A percentile compares a stretch with the other conserved stretches of the same genome.
These are phyloP conservation scores for Trametes meyenii DNA, from an alignment of 768 basidiomycete species.

Conservation along the genomic window DNA sequence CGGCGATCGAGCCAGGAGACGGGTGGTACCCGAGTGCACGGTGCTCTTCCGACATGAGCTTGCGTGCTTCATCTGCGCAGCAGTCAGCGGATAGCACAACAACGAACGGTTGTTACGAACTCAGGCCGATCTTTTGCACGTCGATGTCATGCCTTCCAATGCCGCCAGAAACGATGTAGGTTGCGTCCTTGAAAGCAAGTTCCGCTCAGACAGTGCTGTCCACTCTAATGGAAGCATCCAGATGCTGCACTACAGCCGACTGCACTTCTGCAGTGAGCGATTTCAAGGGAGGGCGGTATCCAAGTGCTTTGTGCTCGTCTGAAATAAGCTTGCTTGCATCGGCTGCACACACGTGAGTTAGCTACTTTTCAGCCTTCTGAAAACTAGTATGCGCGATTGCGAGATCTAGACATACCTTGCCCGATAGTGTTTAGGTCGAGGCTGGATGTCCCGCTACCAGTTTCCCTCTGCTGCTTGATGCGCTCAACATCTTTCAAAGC, in stretches of 20 bases:
- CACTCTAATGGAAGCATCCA: conserved; percentile 11
- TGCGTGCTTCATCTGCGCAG: conserved; percentile 36
- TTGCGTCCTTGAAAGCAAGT: too few relatives aligned
- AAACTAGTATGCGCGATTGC: too few relatives aligned
- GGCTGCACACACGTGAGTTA: conserved; percentile 5
- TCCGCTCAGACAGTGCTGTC: too few relatives aligned
- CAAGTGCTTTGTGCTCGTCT: conserved; percentile 34
- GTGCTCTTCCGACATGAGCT: conserved; percentile 41
- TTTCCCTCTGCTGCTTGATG: conserved; percentile 23
- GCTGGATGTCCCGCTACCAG: too few relatives aligned
- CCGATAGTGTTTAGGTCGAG: conserved; percentile 26
- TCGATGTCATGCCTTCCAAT: too few relatives aligned
- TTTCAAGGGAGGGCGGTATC: conserved; percentile 32
- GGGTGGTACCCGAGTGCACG: conserved; percentile 41
- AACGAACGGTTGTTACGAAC: too few relatives aligned
- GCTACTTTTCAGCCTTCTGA: too few relatives aligned
- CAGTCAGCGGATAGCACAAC: too few relatives aligned
- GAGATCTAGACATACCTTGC: conserved; percentile 26
- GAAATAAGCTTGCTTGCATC: conserved; percentile 32
- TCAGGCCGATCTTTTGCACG: too few relatives aligned
- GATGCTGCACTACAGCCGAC: conserved; percentile 30
- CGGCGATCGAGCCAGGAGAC: conserved; percentile 39
- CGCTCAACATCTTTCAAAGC: conserved; percentile 27
- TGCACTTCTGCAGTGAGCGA: conserved; percentile 34
- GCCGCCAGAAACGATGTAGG: too few relatives aligned